Base-by-base conservation (phyloP, 1,139 yeast species). In the Nakaseomyces kungkrabaensis region DNA sequence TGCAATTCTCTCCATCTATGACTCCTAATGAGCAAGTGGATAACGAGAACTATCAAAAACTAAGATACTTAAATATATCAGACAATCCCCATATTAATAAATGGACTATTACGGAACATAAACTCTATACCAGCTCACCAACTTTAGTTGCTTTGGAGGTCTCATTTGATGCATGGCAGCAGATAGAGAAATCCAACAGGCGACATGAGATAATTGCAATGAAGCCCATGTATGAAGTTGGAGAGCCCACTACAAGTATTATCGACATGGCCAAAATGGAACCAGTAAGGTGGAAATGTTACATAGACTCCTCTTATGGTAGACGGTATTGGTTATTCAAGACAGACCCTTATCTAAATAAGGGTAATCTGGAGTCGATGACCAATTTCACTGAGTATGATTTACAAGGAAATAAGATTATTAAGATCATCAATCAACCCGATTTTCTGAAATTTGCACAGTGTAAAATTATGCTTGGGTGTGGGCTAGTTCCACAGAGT, bases 281-380 rank as follows among this genome's bases (percentile, higher is more conserved):
- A 37, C 34, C 54, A 68, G 65, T 79, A 71, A 60, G 79, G 72
- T 67, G 84, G 84, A 55, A 74, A 69, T 59, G 70, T 42, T 69
- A 65, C 51, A 53, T 64, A 29, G 73, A 69, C 52, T 66, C 71
- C 1, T 66, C 71, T 10, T 65, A 64, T 49, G 95, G 95, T 5
- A 74, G 96, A 55, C 73, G 96, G 54, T 81, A 86, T n/a, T 88
- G 96, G 96, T 66, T 86, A 24, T 84, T 80, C 63, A 78, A 77
- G 60, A 68, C 79, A 26, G 75, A 71, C 45, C 62, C 61, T 1
- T 59, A 57, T 38, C 57, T 65, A 43, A 68, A 72, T 49, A 61
- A 63, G 10, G 72, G 61, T 37, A 68, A 68, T 54, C 52, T 65
- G 2, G 60, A 64, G 54, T 50, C 56, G 1, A 53, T 56, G 37